Base-by-base conservation (phyloP, 2,329 filamentous ascomycete species). In the Mariannaea elegans region DNA sequence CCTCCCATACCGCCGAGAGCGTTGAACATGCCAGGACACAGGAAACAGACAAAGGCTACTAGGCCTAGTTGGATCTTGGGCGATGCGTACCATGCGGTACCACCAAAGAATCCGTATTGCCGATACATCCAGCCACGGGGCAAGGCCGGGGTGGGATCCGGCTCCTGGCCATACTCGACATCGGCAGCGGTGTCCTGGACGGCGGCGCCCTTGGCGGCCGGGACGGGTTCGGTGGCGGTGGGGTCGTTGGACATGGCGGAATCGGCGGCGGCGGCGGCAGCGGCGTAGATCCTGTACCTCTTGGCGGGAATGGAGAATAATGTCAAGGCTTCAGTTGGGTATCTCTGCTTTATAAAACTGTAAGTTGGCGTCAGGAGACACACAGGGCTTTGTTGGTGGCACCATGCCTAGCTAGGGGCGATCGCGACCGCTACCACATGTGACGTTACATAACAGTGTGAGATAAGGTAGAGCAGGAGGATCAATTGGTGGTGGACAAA, bases 21-120 rank as follows among this genome's bases (percentile, higher is more conserved):
- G 70, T 91, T 91, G 79, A 86, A 91, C 87, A 91, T 90, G 69
- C 88, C 88, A 1, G 88, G 89, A 71, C 89, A 91, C 64, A 91
- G 73, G 79, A 91, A 80, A 68, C 78, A 80, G 48, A 80, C 77
- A 64, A 80, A 73, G 24, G 77, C 76, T 47, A 93, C 89, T 81
- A 93, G 84, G 63, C 89, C 71, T 27, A 93, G 82, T 78, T 93
- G 90, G 41, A 87, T 78, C 71, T 87, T 84, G 4, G 91, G 90
- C 61, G 90, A 92, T 13, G 90, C 90, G 74, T 90, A 93, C 83
- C 87, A 92, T 4, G 67, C 66, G 5, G 66, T 21, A 1, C 36
- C 52, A 31, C 67, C 67, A n/a, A 70, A 66, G 42, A 70, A 9
- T 2, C 23, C 42, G 23, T 65, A 41, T 13, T 60, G 65, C 13